Evolutionary conservation across 768 basidiomycete species (phyloP).

Genomic region (Russula dissimulans): DNA sequence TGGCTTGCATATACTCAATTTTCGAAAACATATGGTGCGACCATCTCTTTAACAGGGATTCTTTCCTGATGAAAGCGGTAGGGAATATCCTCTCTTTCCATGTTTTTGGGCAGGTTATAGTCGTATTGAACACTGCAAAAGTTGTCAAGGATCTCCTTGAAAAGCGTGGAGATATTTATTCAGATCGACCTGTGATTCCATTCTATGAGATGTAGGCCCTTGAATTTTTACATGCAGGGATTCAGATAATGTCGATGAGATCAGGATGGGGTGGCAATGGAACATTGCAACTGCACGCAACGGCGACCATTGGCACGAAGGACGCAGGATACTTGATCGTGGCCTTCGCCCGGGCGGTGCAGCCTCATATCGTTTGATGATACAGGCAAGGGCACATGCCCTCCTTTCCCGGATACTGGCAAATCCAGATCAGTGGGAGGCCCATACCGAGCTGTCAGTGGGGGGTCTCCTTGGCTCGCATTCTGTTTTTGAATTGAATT

Average conservation of each 20-base stretch:
- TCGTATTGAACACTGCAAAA: constrained; percentile 40
- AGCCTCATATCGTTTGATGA: background rate
- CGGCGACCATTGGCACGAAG: background rate
- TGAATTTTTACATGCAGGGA: no score
- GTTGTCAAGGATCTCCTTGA: constrained; percentile 42
- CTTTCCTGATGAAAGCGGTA: background rate
- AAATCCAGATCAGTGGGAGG: background rate
- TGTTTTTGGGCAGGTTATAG: constrained; percentile 37
- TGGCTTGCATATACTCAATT: background rate
- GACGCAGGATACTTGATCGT: constrained; percentile 2
- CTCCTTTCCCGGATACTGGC: background rate
- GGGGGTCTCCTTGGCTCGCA: no score
- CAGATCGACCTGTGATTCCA: background rate
- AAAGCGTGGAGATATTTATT: constrained; percentile 34
- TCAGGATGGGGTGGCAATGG: background rate
- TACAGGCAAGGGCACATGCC: background rate
- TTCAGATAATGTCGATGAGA: background rate
- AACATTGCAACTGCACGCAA: background rate
- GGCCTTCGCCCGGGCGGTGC: background rate
- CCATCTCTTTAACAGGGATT: background rate
- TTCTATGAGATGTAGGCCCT: background rate
- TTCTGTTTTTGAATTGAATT: background rate
- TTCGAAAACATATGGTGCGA: background rate
- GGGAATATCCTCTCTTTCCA: constrained; percentile 18
- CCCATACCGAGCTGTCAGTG: constrained; percentile 1